phyloP scores from a whole-genome alignment of 768 basidiomycete genomes.

The Suillus subalutaceus region DNA sequence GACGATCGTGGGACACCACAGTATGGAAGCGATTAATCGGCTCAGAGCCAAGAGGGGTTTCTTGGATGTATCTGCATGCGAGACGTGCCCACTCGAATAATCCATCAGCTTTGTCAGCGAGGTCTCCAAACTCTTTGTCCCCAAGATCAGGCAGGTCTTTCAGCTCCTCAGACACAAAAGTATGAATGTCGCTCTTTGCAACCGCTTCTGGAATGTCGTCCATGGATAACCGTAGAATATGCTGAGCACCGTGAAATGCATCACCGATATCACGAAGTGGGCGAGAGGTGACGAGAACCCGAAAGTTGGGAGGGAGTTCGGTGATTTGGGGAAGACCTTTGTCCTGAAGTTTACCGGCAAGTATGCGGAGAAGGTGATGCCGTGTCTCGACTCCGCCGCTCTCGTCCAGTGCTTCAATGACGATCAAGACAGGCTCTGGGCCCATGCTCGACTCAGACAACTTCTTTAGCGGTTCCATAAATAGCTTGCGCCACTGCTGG shows the following conservation, averaged over 20 bases:
- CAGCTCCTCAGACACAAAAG: not conserved
- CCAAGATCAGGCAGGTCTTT: not conserved
- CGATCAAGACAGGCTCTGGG: slow-evolving; percentile 22
- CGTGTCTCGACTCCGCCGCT: slow-evolving; percentile 14
- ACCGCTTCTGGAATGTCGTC: not conserved
- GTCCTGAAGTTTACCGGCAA: slow-evolving; percentile 8
- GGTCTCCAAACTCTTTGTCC: not conserved
- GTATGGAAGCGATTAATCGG: not conserved
- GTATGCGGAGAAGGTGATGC: slow-evolving; percentile 22
- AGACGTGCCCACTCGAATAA: slow-evolving; percentile 14
- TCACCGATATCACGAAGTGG: slow-evolving; percentile 4
- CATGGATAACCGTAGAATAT: not conserved
- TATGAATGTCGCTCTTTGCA: not conserved
- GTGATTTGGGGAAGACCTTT: not conserved
- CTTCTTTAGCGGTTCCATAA: slow-evolving; percentile 17
- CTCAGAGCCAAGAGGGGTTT: not conserved
- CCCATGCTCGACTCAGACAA: slow-evolving; percentile 9
- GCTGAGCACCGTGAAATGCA: not conserved
- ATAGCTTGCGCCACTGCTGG: slow-evolving; percentile 21
- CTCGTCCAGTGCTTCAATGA: slow-evolving; percentile 30
- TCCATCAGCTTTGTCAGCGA: not conserved
- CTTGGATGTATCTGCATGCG: slow-evolving; percentile 4
- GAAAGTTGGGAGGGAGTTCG: slow-evolving; percentile 12
- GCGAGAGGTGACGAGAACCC: slow-evolving; percentile 16
- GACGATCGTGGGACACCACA: not conserved